Evolutionary conservation across 2,329 filamentous ascomycete species (phyloP), one percentile per base, ranked within the genome.

Genomic region (Cladosporium sp.): DNA sequence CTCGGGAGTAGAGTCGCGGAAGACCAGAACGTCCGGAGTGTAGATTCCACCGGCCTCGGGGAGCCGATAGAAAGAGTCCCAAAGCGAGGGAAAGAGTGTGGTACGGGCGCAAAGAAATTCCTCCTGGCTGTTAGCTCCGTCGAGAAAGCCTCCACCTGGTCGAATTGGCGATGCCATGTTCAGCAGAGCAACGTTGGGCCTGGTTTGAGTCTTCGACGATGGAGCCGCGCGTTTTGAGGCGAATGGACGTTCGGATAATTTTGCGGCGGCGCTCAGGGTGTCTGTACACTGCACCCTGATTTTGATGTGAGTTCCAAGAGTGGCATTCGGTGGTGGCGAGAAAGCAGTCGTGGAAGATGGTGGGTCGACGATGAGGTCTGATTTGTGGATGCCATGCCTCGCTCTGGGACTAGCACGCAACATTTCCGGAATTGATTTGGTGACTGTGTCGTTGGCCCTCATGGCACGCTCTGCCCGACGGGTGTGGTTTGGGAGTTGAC

Each of bases 101-200:
- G 77, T 80, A 11, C 78, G 75, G 57, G 77, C 72, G 57, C 80
- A 84, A 2, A 84, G 70, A 12, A 72, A 77, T 59, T 83, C 80
- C 58, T 84, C 81, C 53, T 82, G 79, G 2, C 75, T 76, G 3
- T 74, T 75, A 0, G 80, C 79, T 12, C 81, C 81, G 9, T 73
- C 73, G 0, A 83, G 63, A n/a, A 84, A 74, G 0, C 81, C 81
- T 7, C 80, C 80, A 7, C 81, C 81, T 0, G 81, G 78, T 0
- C 73, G 73, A 1, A 83, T 69, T 0, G 80, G 79, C 0, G 80
- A 84, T 0, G 80, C 80, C 80, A 84, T 83, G 62, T 82, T 83
- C 2, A 84, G 68, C 24, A 84, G 69, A 2, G 72, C 78, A 1
- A 79, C 70, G 15, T 73, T 72, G 1, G 49, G 49, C 27, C 41